Conservation (phyloP, 2,329 filamentous ascomycete species). For the Colletotrichum melonis region DNA sequence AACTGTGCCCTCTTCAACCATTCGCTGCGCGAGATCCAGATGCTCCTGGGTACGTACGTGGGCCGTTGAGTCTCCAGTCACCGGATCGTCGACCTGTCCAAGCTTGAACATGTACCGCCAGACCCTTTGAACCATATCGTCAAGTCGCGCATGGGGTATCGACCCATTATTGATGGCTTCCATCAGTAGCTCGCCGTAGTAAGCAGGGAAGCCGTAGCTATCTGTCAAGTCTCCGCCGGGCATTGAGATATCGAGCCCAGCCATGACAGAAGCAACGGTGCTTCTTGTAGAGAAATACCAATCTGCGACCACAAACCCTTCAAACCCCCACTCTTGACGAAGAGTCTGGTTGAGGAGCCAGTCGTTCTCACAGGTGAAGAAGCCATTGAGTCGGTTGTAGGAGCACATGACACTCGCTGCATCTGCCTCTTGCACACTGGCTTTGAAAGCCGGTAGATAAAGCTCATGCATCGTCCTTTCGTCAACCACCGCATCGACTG, state of each 20-base stretch:
- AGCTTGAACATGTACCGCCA: conserved; percentile 14
- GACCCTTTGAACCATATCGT: not conserved
- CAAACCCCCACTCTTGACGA: conserved; percentile 28
- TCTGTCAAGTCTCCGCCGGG: conserved; percentile 47
- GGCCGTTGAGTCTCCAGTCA: conserved; percentile 19
- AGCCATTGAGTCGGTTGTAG: conserved; percentile 63
- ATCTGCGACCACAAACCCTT: conserved; percentile 35
- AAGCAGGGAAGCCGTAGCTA: not conserved
- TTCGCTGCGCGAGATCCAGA: not conserved
- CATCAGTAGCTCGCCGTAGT: conserved; percentile 77
- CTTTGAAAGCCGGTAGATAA: conserved; percentile 72
- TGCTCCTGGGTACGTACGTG: not conserved
- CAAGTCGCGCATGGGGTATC: conserved; percentile 49
- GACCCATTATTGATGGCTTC: conserved; percentile 80
- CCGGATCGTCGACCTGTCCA: conserved; percentile 26
- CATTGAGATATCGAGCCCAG: conserved; percentile 50
- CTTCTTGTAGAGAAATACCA: conserved; percentile 39
- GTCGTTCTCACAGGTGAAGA: conserved; percentile 42
- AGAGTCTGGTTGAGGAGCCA: conserved; percentile 19
- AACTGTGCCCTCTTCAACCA: conserved; percentile 15
- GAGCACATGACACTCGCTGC: conserved; percentile 69
- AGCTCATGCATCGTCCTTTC: conserved; percentile 71
- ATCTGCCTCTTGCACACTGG: conserved; percentile 66
- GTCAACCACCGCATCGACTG: conserved; percentile 57
- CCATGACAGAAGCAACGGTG: conserved; percentile 35